Base-by-base conservation (phyloP, 805 yeast genomes). In the Citeromyces matritensis region DNA sequence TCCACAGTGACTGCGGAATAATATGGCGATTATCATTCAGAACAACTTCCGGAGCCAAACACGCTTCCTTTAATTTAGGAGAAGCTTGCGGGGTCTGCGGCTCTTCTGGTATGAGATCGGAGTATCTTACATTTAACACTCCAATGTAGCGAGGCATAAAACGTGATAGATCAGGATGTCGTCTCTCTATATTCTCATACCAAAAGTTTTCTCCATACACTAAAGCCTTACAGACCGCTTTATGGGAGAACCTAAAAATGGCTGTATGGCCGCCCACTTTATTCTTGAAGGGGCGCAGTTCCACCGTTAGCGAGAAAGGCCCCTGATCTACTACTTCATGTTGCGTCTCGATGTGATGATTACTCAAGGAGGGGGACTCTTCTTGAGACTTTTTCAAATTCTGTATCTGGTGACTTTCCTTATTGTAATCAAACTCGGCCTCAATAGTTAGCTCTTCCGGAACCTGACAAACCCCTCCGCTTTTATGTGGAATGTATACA, bases 251-350 rank as follows among this genome's bases (percentile, higher is more conserved):
- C 40, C 88, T 69, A 57, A 88, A 91, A 24, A 91, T 85, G 2
- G 96, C 96, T 0, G 96, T 88, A 49, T 91, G 99, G 1, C 99
- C 99, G 6, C 99, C 99, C 14, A 91, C 97, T 47, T 82, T 85
- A 48, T 91, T 85, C 34, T 77, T 75, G 55, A 86, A 88, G 2
- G 97, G 97, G 33, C 82, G 71, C 36, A 88, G 56, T 49, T 88
- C 96, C 1, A 86, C 95, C 1, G 95, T 81, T 21, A 84, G 54
- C 3, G 85, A 80, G 40, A 62, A 79, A 6, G 29, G 27, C 35
- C 42, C 43, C 10, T 35, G 29, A 14, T 40, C 44, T 11, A 43
- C 32, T 3, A 40, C 48, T 17, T 43, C 47, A 23, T 42, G 46
- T 9, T 42, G 37, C 25, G 46, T 48, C 15, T 41, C 43, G 4